Percentiles rank a stretch among this genome's conserved stretches.
Evolutionary conservation across 345 rosid genomes (phyloP).

Genomic region (Boechera retrofracta): DNA sequence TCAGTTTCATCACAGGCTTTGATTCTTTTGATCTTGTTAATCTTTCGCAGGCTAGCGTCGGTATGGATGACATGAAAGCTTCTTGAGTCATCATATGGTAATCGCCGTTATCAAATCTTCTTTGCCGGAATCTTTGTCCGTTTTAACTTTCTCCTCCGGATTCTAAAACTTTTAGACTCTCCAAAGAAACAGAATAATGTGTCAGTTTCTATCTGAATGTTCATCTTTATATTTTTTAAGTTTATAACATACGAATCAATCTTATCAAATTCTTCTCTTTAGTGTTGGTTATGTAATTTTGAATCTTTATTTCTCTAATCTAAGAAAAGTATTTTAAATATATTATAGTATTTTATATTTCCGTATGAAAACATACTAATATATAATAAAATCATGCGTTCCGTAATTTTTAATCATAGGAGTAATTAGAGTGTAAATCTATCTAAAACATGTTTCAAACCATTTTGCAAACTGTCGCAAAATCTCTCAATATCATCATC

Average conservation of each 20-base stretch:
- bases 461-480: background rate
- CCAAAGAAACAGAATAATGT: constrained; percentile 38
- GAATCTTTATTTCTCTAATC: background rate
- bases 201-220: constrained; percentile 23
- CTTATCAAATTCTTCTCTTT: constrained; percentile 1
- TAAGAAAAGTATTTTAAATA: too few relatives aligned
- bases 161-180: constrained; percentile 25
- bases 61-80: constrained; percentile 89
- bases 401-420: too few relatives aligned
- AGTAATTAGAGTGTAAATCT: too few relatives aligned
- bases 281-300: background rate
- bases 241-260: constrained; percentile 20
- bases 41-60: constrained; percentile 69
- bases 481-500: background rate
- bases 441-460: too few relatives aligned
- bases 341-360: too few relatives aligned
- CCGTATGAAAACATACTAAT: too few relatives aligned
- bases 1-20: constrained; percentile 20
- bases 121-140: constrained; percentile 16
- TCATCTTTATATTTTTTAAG: constrained; percentile 23
- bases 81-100: constrained; percentile 47
- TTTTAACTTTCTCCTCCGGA: constrained; percentile 17
- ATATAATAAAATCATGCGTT: too few relatives aligned
- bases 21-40: constrained; percentile 5
- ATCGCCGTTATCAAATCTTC: constrained; percentile 26